Conservation (phyloP, 1,139 yeast genomes). For the Debaryomyces coudertii region DNA sequence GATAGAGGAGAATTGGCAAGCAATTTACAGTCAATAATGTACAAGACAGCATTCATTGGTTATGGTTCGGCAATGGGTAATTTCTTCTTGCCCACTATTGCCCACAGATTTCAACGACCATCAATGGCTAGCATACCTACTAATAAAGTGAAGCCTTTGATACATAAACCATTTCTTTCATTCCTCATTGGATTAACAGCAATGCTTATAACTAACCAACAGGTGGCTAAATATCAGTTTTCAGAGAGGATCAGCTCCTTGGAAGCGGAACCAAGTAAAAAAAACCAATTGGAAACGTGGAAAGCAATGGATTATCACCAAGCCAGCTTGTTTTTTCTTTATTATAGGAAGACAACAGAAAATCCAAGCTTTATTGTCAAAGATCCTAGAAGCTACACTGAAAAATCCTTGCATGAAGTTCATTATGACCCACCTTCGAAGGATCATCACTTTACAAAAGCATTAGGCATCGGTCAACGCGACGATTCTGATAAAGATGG, state of each 20-base stretch:
- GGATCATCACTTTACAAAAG: slow-evolving; percentile 12
- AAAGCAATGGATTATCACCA: slow-evolving; percentile 42
- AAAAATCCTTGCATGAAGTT: slow-evolving; percentile 30
- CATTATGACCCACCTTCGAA: slow-evolving; percentile 27
- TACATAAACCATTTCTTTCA: slow-evolving; percentile 40
- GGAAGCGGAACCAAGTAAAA: slow-evolving; percentile 15
- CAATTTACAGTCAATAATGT: slow-evolving; percentile 32
- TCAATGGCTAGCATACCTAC: slow-evolving; percentile 11
- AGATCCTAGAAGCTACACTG: slow-evolving; percentile 40
- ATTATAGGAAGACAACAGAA: slow-evolving; percentile 36
- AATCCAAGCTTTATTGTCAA: slow-evolving; percentile 40
- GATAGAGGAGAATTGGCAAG: slow-evolving; percentile 37
- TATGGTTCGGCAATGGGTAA: slow-evolving; percentile 28
- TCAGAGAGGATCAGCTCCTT: slow-evolving; percentile 20
- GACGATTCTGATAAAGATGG: slow-evolving; percentile 1
- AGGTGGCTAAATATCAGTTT: slow-evolving; percentile 30
- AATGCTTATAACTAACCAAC: slow-evolving; percentile 30
- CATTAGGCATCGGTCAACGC: slow-evolving; percentile 14
- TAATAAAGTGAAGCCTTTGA: slow-evolving; percentile 12
- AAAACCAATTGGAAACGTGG: slow-evolving; percentile 38
- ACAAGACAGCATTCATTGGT: slow-evolving; percentile 32
- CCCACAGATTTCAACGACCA: slow-evolving; percentile 15
- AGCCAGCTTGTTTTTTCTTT: slow-evolving; percentile 39
- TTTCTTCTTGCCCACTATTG: slow-evolving; percentile 32
- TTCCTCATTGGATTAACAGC: slow-evolving; percentile 34